Percentiles rank a stretch among this genome's conserved stretches.
Conservation (phyloP, 2,329 filamentous ascomycete genomes). For the Blumeria graminis region DNA sequence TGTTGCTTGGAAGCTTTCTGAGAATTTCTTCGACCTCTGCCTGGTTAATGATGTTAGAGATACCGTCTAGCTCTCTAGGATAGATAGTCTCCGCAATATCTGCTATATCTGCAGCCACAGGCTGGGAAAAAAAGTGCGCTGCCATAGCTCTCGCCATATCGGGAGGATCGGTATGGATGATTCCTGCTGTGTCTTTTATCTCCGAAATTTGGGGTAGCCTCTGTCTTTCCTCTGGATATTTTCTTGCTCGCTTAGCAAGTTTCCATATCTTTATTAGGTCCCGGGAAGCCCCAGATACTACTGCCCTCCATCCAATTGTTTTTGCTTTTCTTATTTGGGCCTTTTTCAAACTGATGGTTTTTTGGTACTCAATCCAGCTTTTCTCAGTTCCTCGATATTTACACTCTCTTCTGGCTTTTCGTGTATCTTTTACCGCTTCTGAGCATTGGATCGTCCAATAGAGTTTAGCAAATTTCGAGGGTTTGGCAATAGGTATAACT, state of each 20-base stretch:
- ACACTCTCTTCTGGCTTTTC: background rate
- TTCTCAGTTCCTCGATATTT: background rate
- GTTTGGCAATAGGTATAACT: background rate
- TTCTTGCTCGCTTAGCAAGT: background rate
- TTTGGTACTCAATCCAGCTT: background rate
- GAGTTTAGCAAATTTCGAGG: background rate
- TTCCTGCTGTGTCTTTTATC: background rate
- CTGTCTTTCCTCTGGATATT: background rate
- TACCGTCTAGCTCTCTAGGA: background rate
- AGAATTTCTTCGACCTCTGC: background rate
- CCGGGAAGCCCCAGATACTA: background rate
- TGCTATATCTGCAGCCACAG: background rate
- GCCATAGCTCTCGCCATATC: background rate
- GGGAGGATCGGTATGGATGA: background rate
- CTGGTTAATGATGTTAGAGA: background rate
- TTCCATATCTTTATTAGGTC: background rate
- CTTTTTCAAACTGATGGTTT: background rate
- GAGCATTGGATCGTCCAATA: background rate
- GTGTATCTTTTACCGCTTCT: background rate
- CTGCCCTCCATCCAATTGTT: constrained; percentile 1
- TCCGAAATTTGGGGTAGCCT: constrained; percentile 1
- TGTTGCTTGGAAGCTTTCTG: background rate
- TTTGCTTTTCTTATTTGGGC: background rate
- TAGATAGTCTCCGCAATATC: background rate
- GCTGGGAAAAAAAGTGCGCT: background rate